phyloP scores from a whole-genome alignment of 2,329 filamentous ascomycete species.

The Neofusicoccum umdonicola region DNA sequence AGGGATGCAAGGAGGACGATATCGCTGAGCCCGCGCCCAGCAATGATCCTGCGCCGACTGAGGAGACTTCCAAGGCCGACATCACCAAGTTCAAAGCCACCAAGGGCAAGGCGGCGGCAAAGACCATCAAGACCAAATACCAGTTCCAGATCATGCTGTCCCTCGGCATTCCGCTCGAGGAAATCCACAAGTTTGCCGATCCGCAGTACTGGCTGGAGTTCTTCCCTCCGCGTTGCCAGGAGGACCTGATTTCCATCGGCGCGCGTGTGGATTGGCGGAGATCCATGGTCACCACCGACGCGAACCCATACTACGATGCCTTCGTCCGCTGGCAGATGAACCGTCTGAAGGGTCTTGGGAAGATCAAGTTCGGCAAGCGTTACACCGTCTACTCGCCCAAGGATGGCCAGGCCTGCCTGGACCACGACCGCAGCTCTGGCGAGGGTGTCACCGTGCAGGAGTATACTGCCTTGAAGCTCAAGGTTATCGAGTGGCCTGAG shows the following conservation, averaged over 20 bases:
- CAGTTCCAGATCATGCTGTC: constrained; percentile 94
- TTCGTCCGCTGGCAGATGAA: constrained; percentile 99
- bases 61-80: constrained; percentile 70
- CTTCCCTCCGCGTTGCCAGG: constrained; percentile 79
- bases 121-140: constrained; percentile 91
- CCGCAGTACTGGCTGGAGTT: constrained; percentile 87
- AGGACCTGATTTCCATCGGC: constrained; percentile 80
- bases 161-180: constrained; percentile 78
- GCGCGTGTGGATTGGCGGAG: constrained; percentile 90
- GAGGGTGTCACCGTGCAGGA: constrained; percentile 85
- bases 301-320: constrained; percentile 93
- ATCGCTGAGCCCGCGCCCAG: constrained; percentile 47
- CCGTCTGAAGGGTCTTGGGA: constrained; percentile 80
- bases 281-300: constrained; percentile 90
- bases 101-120: constrained; percentile 80
- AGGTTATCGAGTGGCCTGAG: constrained; percentile 84
- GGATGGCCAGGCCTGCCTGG: constrained; percentile 83
- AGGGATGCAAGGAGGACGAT: constrained; percentile 57
- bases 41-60: constrained; percentile 58
- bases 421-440: constrained; percentile 78
- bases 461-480: constrained; percentile 89
- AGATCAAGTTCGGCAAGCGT: constrained; percentile 89
- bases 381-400: constrained; percentile 94
- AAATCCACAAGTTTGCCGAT: constrained; percentile 92
- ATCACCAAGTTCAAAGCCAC: constrained; percentile 80